phyloP scores from a whole-genome alignment of 805 yeast species.

The Blastobotrys attinorum region DNA sequence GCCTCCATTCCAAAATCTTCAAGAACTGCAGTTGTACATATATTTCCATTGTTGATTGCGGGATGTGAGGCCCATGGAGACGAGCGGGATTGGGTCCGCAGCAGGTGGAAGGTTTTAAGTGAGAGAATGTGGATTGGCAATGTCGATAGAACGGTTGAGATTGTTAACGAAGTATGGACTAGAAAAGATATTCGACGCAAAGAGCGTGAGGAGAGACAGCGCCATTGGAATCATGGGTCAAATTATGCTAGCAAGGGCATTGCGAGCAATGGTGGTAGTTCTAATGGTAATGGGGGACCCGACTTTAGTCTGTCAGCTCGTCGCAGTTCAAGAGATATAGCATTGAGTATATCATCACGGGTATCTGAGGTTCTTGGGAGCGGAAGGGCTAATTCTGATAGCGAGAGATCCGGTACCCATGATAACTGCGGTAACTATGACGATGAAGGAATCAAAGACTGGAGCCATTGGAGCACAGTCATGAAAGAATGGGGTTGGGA shows the following conservation, averaged over 20 bases:
- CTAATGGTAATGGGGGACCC: slow-evolving; percentile 19
- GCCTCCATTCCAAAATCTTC: slow-evolving; percentile 58
- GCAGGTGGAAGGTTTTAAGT: slow-evolving; percentile 48
- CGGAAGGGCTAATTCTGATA: neutral
- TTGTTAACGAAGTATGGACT: slow-evolving; percentile 65
- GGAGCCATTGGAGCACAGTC: slow-evolving; percentile 59
- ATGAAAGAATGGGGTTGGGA: slow-evolving; percentile 79
- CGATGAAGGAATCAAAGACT: slow-evolving; percentile 37
- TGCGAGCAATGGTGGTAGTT: neutral
- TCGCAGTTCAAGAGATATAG: slow-evolving; percentile 1
- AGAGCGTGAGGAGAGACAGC: neutral
- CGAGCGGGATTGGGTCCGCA: slow-evolving; percentile 54
- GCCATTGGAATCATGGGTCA: neutral
- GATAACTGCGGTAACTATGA: no score
- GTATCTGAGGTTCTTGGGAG: slow-evolving; percentile 1
- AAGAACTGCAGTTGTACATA: slow-evolving; percentile 49
- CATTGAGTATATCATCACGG: neutral
- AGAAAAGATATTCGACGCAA: slow-evolving; percentile 40
- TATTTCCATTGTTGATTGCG: slow-evolving; percentile 56
- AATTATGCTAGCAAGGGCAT: neutral
- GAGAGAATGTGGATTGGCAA: slow-evolving; percentile 58
- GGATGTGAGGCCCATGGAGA: slow-evolving; percentile 59
- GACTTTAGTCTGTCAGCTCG: neutral
- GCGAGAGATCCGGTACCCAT: no score
- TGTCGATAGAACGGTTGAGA: slow-evolving; percentile 57